Percentiles rank a stretch among this genome's conserved stretches.
These are phyloP conservation scores for Trichoderma brevicompactum DNA, from an alignment of 2,329 filamentous ascomycete species.

Conservation along the genomic window DNA sequence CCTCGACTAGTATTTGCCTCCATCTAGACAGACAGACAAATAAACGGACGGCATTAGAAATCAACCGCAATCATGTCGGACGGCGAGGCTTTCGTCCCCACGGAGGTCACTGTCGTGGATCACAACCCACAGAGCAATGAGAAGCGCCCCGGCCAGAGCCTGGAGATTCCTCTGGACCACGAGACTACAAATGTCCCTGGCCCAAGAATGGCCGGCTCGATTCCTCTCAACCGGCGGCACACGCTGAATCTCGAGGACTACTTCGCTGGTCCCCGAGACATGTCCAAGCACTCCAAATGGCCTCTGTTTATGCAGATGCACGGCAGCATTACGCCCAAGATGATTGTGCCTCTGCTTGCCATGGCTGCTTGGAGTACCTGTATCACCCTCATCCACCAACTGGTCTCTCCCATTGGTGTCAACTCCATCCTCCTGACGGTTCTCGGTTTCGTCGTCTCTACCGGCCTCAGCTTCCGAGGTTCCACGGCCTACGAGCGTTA, in stretches of 20 bases:
- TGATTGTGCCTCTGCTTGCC: constrained; percentile 70
- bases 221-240: constrained; percentile 38
- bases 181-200: constrained; percentile 4
- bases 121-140: background rate
- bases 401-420: constrained; percentile 45
- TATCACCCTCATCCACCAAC: constrained; percentile 61
- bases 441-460: constrained; percentile 79
- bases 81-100: constrained; percentile 4
- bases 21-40: background rate
- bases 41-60: background rate
- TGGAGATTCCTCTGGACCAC: constrained; percentile 20
- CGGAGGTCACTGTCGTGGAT: constrained; percentile 9
- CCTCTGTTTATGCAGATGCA: constrained; percentile 76
- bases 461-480: constrained; percentile 77
- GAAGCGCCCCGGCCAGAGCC: background rate
- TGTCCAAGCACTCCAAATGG: constrained; percentile 75
- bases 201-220: constrained; percentile 32
- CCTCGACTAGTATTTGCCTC: background rate
- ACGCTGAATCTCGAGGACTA: constrained; percentile 62
- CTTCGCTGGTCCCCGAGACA: constrained; percentile 69
- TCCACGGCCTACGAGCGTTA: constrained; percentile 78
- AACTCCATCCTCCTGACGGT: constrained; percentile 66
- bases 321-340: constrained; percentile 73
- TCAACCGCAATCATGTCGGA: constrained; percentile 17
- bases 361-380: constrained; percentile 67